A percentile compares a stretch with the other conserved stretches of the same genome.
These are phyloP conservation scores for Calycina herbarum DNA, from an alignment of 2,329 filamentous ascomycete genomes.

Conservation along the genomic window DNA sequence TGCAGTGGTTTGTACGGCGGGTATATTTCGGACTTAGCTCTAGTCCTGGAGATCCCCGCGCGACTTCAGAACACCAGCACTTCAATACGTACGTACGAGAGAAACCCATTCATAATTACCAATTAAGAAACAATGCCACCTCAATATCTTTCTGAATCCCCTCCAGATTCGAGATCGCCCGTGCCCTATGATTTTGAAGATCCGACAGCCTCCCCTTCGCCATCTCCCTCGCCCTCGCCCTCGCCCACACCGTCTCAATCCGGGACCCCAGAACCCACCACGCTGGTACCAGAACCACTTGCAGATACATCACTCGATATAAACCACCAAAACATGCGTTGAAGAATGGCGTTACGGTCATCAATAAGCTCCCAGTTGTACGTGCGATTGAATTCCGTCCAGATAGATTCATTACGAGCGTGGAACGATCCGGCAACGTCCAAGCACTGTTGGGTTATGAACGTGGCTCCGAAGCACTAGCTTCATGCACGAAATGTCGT, in stretches of 20 bases:
- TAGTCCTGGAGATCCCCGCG: no score
- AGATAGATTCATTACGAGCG: not conserved
- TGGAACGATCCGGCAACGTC: not conserved
- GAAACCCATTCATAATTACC: not conserved
- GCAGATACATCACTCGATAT: not conserved
- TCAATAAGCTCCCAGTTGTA: not conserved
- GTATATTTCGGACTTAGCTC: no score
- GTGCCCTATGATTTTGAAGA: not conserved
- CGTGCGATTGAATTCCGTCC: not conserved
- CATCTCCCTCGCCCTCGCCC: not conserved
- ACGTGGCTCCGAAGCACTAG: not conserved
- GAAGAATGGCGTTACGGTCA: not conserved
- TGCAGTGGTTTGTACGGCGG: no score
- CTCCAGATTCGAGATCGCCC: not conserved
- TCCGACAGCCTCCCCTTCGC: not conserved
- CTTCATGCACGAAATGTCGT: not conserved
- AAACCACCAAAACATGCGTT: not conserved
- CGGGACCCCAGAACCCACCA: not conserved
- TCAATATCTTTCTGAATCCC: not conserved
- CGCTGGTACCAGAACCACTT: no score
- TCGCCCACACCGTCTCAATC: not conserved
- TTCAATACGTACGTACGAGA: not conserved
- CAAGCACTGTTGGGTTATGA: not conserved
- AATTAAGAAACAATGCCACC: not conserved
- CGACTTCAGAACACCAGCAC: no score